phyloP scores from a whole-genome alignment of 1,139 yeast genomes.

The Suhomyces yuchorum region DNA sequence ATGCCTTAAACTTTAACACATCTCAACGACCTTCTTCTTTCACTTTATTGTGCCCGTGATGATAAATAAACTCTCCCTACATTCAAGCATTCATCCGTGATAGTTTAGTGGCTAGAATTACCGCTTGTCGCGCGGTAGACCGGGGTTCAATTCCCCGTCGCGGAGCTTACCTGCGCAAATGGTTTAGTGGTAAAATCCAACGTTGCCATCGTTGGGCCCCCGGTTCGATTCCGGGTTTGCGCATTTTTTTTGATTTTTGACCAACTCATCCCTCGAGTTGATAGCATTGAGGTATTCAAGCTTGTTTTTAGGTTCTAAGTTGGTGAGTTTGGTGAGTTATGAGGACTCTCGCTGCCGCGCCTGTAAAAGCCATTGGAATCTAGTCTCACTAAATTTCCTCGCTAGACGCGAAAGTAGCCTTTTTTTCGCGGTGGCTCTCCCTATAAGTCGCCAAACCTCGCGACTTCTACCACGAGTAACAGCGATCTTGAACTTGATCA shows the following conservation, averaged over 20 bases:
- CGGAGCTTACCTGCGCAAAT: conserved; percentile 42
- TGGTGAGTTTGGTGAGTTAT: too few relatives aligned
- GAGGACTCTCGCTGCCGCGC: too few relatives aligned
- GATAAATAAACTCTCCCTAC: too few relatives aligned
- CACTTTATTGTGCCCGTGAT: too few relatives aligned
- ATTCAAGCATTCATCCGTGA: conserved; percentile 31
- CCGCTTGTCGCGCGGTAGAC: conserved; percentile 64
- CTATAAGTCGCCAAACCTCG: not conserved
- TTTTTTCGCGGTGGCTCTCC: not conserved
- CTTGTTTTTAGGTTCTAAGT: too few relatives aligned
- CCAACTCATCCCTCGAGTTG: too few relatives aligned
- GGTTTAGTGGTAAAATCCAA: conserved; percentile 22
- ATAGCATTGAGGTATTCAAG: too few relatives aligned
- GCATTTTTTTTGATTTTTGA: conserved; percentile 8
- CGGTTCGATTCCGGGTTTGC: conserved; percentile 22
- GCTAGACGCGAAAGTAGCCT: not conserved
- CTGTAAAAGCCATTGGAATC: not conserved
- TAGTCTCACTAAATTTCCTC: not conserved
- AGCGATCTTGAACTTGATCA: not conserved
- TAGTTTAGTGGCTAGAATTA: conserved; percentile 51
- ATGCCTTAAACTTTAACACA: too few relatives aligned
- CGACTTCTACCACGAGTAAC: not conserved
- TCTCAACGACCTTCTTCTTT: too few relatives aligned
- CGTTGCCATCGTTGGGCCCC: conserved; percentile 21
- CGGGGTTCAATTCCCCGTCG: conserved; percentile 75